Base-by-base conservation (phyloP, 1,284 basidiomycete genomes). In the Termitomyces sp. region DNA sequence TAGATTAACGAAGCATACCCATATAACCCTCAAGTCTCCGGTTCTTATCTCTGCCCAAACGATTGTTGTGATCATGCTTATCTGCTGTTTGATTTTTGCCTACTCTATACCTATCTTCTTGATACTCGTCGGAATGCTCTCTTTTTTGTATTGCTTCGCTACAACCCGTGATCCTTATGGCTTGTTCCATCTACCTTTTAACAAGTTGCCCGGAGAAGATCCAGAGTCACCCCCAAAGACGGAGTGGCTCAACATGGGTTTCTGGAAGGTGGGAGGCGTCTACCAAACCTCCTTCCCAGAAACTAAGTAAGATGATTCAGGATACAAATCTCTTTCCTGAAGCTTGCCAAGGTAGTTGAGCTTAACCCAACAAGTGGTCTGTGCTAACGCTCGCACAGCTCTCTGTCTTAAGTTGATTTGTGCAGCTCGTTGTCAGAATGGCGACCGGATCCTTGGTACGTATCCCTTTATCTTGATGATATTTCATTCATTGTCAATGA, bases 201-300 rank as follows among this genome's bases (percentile, higher is more conserved):
- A 84, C 60, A 65, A 62, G 53, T 47, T 65, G 8, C 65, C 72
- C 14, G 67, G 62, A 4, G 71, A 72, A 35, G 61, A 68, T 28
- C 47, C 60, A 7, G 52, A 53, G 18, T 45, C 52, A n/a, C 56
- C 57, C 18, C 80, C 77, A n/a, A 61, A 60, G 35, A 83, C 81
- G 1, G 81, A 85, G 66, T 85, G 83, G 84, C 65, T 85, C 33
- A 85, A 86, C 63, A 83, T 84, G 79, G 83, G 82, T 3, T 81
- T 73, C 57, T 84, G 82, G 83, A 76, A 77, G 74, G 81, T 81
- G 39, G 44, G 66, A 60, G 2, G 11, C 28, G 46, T 38, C 42
- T 37, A 16, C 45, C 8, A 42, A 42, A 31, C 39, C 46, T 6
- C 5, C 0, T 21, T 33, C 14, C 13, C n/a, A 19, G 28, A 21